phyloP scores from a whole-genome alignment of 2,329 filamentous ascomycete species.

The Aureobasidium sp. region DNA sequence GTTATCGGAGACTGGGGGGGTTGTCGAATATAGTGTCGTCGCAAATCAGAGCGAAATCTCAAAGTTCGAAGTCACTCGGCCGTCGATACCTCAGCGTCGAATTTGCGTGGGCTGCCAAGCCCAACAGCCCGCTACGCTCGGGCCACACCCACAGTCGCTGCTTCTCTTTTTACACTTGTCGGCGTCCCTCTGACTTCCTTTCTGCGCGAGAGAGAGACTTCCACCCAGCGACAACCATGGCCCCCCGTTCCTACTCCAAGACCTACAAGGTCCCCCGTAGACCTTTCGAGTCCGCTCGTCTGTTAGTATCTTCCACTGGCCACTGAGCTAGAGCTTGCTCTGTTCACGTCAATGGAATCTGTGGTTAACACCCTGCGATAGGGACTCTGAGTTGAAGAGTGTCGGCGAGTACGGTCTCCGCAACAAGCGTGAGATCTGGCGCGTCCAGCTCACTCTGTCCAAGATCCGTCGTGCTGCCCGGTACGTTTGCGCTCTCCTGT shows the following conservation, averaged over 20 bases:
- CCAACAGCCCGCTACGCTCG: too few relatives aligned
- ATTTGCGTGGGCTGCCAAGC: neutral
- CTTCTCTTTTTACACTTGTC: neutral
- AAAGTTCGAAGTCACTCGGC: neutral
- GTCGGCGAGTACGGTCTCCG: constrained; percentile 99
- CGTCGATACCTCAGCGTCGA: too few relatives aligned
- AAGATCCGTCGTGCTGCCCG: constrained; percentile 99
- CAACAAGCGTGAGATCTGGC: constrained; percentile 99
- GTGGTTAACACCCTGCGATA: constrained; percentile 60
- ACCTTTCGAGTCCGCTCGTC: constrained; percentile 99
- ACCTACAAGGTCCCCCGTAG: constrained; percentile 95
- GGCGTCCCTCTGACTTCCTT: neutral
- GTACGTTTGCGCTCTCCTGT: constrained; percentile 49
- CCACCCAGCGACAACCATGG: constrained; percentile 33
- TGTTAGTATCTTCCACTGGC: constrained; percentile 85
- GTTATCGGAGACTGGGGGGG: constrained; percentile 10
- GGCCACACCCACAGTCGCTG: neutral
- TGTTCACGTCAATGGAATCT: constrained; percentile 84
- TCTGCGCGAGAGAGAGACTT: neutral
- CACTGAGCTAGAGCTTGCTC: constrained; percentile 99
- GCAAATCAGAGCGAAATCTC: neutral
- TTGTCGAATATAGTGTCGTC: constrained; percentile 12
- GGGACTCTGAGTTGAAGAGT: constrained; percentile 99
- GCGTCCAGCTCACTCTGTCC: constrained; percentile 97
- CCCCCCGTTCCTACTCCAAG: constrained; percentile 79